phyloP scores from a whole-genome alignment of 192 early-diverging fungal species.

The Backusella parvicylindrica region DNA sequence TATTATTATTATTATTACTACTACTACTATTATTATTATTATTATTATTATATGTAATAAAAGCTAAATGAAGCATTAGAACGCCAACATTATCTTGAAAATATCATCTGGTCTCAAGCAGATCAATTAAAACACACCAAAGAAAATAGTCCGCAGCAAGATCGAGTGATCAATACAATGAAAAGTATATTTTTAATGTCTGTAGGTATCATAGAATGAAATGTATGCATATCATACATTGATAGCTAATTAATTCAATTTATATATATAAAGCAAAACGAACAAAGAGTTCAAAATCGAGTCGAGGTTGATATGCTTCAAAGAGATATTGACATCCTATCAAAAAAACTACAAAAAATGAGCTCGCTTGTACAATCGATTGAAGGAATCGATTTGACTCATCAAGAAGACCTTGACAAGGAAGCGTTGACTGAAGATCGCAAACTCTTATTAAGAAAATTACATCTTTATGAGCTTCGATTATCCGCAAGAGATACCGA shows the following conservation, averaged over 20 bases:
- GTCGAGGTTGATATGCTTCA: slow-evolving; percentile 29
- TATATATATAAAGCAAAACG: slow-evolving; percentile 28
- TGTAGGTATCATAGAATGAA: neutral
- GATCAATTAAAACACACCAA: slow-evolving; percentile 18
- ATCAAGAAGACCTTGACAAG: neutral
- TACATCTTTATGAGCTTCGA: slow-evolving; percentile 28
- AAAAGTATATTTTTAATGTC: slow-evolving; percentile 18
- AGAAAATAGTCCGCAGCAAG: neutral
- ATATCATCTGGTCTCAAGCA: slow-evolving; percentile 16
- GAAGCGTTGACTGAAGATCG: slow-evolving; percentile 12
- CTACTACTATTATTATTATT: no score
- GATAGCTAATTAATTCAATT: neutral
- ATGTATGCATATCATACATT: neutral
- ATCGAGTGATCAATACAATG: slow-evolving; percentile 16
- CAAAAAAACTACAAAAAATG: slow-evolving; percentile 23
- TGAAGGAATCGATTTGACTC: slow-evolving; percentile 16
- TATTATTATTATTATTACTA: no score
- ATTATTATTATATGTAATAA: neutral
- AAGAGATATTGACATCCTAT: slow-evolving; percentile 26
- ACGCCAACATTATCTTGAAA: slow-evolving; percentile 13
- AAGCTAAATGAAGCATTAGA: slow-evolving; percentile 17
- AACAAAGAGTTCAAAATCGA: slow-evolving; percentile 19
- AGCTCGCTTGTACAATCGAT: slow-evolving; percentile 8
- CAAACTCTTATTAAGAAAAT: slow-evolving; percentile 20
- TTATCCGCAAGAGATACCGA: slow-evolving; percentile 30